phyloP scores from a whole-genome alignment of 148 eudicot species.

The Chenopodium berlandieri region DNA sequence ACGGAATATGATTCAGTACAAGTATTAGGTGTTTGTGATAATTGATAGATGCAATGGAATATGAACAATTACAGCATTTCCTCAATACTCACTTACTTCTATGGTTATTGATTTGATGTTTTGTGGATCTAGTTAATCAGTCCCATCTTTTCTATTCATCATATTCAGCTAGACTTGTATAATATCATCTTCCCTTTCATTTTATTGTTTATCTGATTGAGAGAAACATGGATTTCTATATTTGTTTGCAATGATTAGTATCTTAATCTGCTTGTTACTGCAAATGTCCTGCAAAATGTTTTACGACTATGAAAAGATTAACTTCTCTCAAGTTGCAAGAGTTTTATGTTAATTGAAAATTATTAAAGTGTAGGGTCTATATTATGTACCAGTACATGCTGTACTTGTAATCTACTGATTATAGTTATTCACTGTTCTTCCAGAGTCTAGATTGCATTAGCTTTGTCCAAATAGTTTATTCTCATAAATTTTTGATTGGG shows the following conservation, averaged over 20 bases:
- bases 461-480: neutral
- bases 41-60: conserved; percentile 8
- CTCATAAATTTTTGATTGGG: neutral
- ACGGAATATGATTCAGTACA: neutral
- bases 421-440: too few relatives aligned
- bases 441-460: too few relatives aligned
- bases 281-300: neutral
- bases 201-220: neutral
- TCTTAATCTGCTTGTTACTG: neutral
- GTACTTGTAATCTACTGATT: too few relatives aligned
- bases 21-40: conserved; percentile 24
- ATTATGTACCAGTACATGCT: neutral
- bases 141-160: neutral
- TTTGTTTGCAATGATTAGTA: neutral
- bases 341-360: neutral
- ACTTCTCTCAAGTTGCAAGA: neutral
- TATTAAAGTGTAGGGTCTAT: neutral
- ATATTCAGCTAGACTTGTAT: neutral
- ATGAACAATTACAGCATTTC: neutral
- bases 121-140: neutral
- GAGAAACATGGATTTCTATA: neutral
- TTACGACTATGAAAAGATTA: neutral
- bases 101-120: conserved; percentile 17
- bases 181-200: neutral
- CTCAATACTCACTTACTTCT: conserved; percentile 8